Evolutionary conservation across 2,329 filamentous ascomycete genomes (phyloP).

Genomic region (Mollisiaceae sp.): DNA sequence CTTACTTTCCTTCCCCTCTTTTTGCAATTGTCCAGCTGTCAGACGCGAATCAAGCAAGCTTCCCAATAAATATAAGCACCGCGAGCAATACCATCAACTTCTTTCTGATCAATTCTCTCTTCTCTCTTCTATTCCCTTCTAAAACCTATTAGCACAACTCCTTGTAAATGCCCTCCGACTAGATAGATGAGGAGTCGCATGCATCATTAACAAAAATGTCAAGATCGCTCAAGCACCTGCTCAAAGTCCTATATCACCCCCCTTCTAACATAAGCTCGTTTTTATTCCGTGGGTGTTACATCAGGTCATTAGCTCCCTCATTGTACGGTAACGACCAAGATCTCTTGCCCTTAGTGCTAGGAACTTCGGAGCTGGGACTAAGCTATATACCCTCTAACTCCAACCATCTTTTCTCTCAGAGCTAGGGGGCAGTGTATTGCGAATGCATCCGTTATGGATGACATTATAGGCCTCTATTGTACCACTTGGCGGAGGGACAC

Average conservation of each 20-base stretch:
- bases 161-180: neutral
- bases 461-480: neutral
- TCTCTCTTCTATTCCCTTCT: neutral
- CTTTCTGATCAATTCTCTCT: neutral
- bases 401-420: neutral
- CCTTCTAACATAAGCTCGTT: neutral
- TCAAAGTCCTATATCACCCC: neutral
- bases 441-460: neutral
- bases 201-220: neutral
- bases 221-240: neutral
- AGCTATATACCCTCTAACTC: neutral
- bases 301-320: neutral
- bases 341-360: neutral
- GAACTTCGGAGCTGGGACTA: neutral
- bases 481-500: neutral
- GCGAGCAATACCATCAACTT: too few species aligned
- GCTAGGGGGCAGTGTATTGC: neutral
- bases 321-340: neutral
- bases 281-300: neutral
- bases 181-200: neutral
- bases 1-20: too few species aligned
- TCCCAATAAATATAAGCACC: neutral
- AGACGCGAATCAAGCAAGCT: neutral
- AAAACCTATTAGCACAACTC: neutral
- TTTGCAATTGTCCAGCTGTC: neutral